Evolutionary conservation across 2,329 filamentous ascomycete genomes (phyloP).

Genomic region (Neophaeococcomyces mojaviensis): DNA sequence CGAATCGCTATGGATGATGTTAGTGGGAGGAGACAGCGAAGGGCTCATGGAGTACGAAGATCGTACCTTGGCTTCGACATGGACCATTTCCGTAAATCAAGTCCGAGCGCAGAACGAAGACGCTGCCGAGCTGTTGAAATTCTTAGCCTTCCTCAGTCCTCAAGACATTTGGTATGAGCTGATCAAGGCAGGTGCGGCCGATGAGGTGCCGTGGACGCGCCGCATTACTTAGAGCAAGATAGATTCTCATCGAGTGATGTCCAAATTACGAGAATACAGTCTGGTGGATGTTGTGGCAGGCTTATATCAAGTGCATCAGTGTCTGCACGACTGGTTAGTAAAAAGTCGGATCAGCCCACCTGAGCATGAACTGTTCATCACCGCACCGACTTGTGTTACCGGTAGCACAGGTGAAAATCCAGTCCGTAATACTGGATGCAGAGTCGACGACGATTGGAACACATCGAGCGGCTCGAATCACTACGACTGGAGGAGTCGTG

Average conservation of each 20-base stretch:
- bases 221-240: conserved; percentile 3
- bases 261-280: background rate
- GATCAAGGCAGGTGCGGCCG: conserved; percentile 19
- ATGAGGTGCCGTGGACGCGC: background rate
- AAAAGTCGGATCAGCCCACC: too few relatives aligned
- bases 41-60: conserved; percentile 1
- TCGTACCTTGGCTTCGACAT: conserved; percentile 6
- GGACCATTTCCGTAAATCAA: conserved; percentile 8
- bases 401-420: too few relatives aligned
- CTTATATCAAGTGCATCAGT: conserved; percentile 1
- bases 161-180: conserved; percentile 40
- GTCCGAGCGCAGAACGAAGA: conserved; percentile 5
- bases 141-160: conserved; percentile 38
- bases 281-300: conserved; percentile 1
- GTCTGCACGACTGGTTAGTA: conserved; percentile 6
- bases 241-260: background rate
- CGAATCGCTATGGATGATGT: conserved; percentile 4
- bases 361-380: too few relatives aligned
- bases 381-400: too few relatives aligned
- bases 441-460: too few relatives aligned
- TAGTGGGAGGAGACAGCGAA: background rate
- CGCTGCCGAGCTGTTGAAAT: conserved; percentile 30
- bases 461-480: too few relatives aligned
- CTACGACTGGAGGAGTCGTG: too few relatives aligned
- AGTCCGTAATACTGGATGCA: too few relatives aligned